phyloP scores from a whole-genome alignment of 331 rosid genomes.

The Acacia pycnantha region DNA sequence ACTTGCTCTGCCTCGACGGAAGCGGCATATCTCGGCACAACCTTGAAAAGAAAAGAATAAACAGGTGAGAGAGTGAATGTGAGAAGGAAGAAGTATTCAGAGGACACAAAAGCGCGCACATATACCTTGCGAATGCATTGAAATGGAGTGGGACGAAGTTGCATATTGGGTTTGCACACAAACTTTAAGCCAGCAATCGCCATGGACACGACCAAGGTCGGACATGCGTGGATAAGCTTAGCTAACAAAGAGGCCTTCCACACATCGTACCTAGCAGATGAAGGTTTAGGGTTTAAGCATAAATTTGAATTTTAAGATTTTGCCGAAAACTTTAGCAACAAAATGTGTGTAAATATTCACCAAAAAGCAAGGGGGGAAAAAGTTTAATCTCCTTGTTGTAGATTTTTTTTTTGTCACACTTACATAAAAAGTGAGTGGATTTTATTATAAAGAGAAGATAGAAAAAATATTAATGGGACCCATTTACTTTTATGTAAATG shows the following conservation, averaged over 20 bases:
- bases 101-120: not conserved
- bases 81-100: not conserved
- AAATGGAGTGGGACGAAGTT: constrained; percentile 47
- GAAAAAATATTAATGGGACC: too few relatives aligned
- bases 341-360: not conserved
- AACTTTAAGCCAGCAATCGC: constrained; percentile 50
- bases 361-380: too few relatives aligned
- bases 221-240: constrained; percentile 30
- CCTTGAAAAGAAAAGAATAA: constrained; percentile 29
- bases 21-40: constrained; percentile 46
- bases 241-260: not conserved
- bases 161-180: constrained; percentile 44
- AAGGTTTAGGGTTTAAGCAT: constrained; percentile 49
- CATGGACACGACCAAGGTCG: constrained; percentile 41
- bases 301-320: not conserved
- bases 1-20: constrained; percentile 42
- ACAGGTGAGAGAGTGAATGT: not conserved
- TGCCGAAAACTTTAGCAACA: not conserved
- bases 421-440: too few relatives aligned
- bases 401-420: too few relatives aligned
- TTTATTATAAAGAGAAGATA: too few relatives aligned
- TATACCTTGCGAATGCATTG: constrained; percentile 59
- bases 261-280: not conserved
- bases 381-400: too few relatives aligned
- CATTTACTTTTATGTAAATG: too few relatives aligned